A percentile compares a stretch with the other conserved stretches of the same genome.
Conservation (phyloP, 208 protist genomes). For the Acanthamoeba castellanii region DNA sequence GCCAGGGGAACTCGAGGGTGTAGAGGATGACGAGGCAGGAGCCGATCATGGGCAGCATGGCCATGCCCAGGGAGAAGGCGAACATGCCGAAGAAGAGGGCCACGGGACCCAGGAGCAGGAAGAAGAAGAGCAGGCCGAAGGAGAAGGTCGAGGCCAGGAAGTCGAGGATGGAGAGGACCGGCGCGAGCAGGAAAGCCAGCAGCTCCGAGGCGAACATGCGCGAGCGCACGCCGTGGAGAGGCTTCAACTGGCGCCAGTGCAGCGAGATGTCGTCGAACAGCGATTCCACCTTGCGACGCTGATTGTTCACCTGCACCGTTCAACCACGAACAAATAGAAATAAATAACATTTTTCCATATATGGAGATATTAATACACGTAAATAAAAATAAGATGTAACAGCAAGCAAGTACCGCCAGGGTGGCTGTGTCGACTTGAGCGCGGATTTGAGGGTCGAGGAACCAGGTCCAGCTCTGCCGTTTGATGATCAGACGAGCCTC, state of each 20-base stretch:
- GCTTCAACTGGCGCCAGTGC: conserved; percentile 33
- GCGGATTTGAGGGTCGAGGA: not conserved
- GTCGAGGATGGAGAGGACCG: conserved; percentile 13
- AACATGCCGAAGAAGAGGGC: conserved; percentile 36
- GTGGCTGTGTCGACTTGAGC: not conserved
- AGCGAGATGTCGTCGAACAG: conserved; percentile 23
- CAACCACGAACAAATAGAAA: not conserved
- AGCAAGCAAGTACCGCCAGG: not conserved
- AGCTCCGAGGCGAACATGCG: conserved; percentile 33
- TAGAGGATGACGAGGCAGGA: not conserved
- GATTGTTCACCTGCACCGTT: not conserved
- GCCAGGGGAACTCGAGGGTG: not conserved
- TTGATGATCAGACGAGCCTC: not conserved
- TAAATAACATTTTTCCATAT: not conserved
- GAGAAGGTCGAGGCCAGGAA: not conserved
- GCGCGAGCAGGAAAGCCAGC: not conserved
- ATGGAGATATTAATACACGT: not conserved
- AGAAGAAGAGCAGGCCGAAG: conserved; percentile 43
- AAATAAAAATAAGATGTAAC: not conserved
- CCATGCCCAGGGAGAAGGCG: not conserved
- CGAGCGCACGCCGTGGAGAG: conserved; percentile 9
- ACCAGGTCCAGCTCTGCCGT: conserved; percentile 19
- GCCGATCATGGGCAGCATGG: not conserved
- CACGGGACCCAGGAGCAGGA: not conserved
- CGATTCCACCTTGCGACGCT: not conserved